phyloP scores from a whole-genome alignment of 192 early-diverging fungal genomes.

The Kickxella alabastrina region DNA sequence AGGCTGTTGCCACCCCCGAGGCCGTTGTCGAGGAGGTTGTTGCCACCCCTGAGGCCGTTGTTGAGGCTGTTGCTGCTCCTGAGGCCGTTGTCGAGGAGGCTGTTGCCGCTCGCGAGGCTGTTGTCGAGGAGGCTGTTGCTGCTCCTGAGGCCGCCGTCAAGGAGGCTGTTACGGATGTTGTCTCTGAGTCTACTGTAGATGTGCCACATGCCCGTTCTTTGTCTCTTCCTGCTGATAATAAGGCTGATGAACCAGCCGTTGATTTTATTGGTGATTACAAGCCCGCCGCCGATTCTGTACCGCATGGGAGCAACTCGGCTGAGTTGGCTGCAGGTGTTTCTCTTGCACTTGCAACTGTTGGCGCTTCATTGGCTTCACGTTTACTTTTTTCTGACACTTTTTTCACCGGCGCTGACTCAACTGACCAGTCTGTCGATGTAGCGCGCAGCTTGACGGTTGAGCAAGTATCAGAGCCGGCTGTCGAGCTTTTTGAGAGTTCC shows the following conservation, averaged over 20 bases:
- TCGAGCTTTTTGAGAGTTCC: background rate
- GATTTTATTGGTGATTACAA: background rate
- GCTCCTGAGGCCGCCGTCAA: background rate
- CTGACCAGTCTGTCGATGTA: background rate
- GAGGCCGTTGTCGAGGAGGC: background rate
- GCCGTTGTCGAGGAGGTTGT: background rate
- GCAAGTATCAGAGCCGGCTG: background rate
- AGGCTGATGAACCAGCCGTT: background rate
- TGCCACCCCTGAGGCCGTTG: background rate
- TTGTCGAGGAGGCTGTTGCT: background rate
- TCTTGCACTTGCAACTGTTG: conserved; percentile 12
- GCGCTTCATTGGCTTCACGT: conserved; percentile 12
- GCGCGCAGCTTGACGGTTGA: background rate
- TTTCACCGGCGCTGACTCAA: background rate
- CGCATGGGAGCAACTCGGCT: no score
- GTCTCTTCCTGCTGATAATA: no score
- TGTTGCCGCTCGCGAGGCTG: background rate
- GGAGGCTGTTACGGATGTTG: background rate
- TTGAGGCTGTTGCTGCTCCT: background rate
- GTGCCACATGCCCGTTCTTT: no score
- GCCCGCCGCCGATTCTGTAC: background rate
- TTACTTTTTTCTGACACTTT: no score
- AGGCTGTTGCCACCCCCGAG: background rate
- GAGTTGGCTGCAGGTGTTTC: conserved; percentile 17
- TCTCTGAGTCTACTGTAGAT: background rate